Base-by-base conservation (phyloP, 805 yeast species). In the Saturnispora gosingensis region DNA sequence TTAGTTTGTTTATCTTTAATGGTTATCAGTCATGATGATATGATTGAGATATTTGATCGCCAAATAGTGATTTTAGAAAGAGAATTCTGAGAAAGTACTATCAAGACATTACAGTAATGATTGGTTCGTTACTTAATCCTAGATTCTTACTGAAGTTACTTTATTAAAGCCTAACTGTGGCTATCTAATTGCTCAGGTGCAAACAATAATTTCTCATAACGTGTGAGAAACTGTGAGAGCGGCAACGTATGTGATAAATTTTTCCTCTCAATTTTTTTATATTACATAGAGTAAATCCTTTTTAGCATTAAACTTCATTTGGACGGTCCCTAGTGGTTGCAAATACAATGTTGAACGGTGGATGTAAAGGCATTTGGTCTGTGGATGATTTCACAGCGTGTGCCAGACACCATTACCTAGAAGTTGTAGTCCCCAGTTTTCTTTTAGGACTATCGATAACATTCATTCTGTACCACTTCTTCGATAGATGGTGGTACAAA, bases 301-400 rank as follows among this genome's bases (percentile, higher is more conserved):
- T 36, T 36, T 18, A 18, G 18, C 22, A 36, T 16, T 15, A 36
- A 36, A 36, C 22, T n/a, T 7, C 4, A 15, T n/a, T 36, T 30
- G 15, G 11, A 30, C 5, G 11, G 34, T 30, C 34, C 8, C 34
- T 30, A 13, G 13, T 10, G 34, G 22, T 38, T 38, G 15, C 25
- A 9, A 7, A 6, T 25, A 36, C 15, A 9, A 46, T 51, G 53
- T 13, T 27, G 15, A 34, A 53, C 13, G 30, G n/a, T 11, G 45
- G 51, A 3, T 63, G 67, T 50, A 22, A 50, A 13, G 32, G 48
- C 4, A 28, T 55, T 3, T 66, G 69, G 69, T 27, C 47, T 3
- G 34, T 54, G 49, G 82, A 78, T 55, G 83, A 79, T 63, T 67
- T 79, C 49, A 72, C 81, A 4, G 59, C 58, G 9, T 77, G 81